Base-by-base conservation (phyloP, 2,329 filamentous ascomycete genomes). In the Talaromyces pinophilus region DNA sequence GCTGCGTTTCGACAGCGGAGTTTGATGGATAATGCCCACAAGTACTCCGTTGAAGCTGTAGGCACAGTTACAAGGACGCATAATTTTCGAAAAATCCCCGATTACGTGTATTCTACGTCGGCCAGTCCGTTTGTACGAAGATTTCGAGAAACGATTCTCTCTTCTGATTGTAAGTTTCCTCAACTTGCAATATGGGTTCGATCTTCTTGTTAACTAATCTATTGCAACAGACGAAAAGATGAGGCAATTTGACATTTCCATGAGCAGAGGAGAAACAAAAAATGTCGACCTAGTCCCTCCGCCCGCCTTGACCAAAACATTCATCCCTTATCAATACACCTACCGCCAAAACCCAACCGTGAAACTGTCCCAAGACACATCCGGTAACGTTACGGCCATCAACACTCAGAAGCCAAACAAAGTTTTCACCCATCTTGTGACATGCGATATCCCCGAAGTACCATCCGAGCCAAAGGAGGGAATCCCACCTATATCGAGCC, bases 281-380 rank as follows among this genome's bases (percentile, higher is more conserved):
- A 84, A 88, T 60, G 85, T 88, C 40, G 91, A 94, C 71, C 85
- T 96, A 54, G 85, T 94, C 46, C 92, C 92, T 13, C 92, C 92
- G 0, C 91, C 92, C 0, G 85, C 88, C n/a, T 92, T 93, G 76
- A 89, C 91, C 1, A 88, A 90, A 65, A 88, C 89, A 75, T 85
- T 86, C 15, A 81, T 94, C 40, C 91, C 91, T 2, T 93, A 93
- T 79, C 89, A 81, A 66, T 86, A 86, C 70, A 77, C 79, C 80
- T 97, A 96, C 79, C 89, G 91, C 44, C 94, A 97, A 78, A 97
- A 97, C 68, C 87, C 91, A 0, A 90, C 90, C 63, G 90, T 93
- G 30, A 88, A 88, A 63, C 88, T 87, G 67, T 80, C 82, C 3
- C 77, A 84, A 54, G 85, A 88, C 63, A 84, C 82, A 71, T 69